Conservation (phyloP, 139 green algal genomes). For the Picochlorum sp. region DNA sequence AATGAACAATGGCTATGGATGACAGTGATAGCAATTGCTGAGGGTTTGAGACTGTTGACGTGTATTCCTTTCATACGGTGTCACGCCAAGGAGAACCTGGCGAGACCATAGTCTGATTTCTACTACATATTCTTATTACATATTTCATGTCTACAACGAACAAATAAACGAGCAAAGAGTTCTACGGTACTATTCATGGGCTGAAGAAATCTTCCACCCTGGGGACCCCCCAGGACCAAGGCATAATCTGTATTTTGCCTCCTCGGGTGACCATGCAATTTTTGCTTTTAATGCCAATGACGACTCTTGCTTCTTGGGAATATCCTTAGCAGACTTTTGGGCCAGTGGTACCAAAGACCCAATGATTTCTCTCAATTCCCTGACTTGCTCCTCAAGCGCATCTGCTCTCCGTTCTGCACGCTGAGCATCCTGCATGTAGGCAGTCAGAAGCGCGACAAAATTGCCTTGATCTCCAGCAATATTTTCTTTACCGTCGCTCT, state of each 20-base stretch:
- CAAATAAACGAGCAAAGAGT: no score
- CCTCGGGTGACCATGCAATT: background rate
- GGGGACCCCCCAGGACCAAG: background rate
- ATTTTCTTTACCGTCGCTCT: background rate
- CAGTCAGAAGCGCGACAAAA: background rate
- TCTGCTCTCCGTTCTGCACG: constrained; percentile 4
- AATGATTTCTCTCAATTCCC: constrained; percentile 1
- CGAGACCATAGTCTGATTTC: background rate
- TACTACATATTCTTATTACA: no score
- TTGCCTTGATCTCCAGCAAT: background rate
- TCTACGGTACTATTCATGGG: background rate
- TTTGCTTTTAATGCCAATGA: background rate
- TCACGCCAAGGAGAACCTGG: background rate
- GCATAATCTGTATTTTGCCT: background rate
- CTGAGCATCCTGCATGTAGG: background rate
- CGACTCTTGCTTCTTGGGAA: background rate
- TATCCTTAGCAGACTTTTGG: background rate
- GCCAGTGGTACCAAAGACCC: background rate
- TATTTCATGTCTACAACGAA: no score
- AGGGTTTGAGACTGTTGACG: background rate
- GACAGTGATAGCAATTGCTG: background rate
- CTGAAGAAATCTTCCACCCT: background rate
- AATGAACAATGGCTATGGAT: background rate
- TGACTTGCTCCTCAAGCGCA: background rate
- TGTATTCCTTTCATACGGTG: background rate